phyloP scores from a whole-genome alignment of 805 yeast genomes.

The Komagataella populi region DNA sequence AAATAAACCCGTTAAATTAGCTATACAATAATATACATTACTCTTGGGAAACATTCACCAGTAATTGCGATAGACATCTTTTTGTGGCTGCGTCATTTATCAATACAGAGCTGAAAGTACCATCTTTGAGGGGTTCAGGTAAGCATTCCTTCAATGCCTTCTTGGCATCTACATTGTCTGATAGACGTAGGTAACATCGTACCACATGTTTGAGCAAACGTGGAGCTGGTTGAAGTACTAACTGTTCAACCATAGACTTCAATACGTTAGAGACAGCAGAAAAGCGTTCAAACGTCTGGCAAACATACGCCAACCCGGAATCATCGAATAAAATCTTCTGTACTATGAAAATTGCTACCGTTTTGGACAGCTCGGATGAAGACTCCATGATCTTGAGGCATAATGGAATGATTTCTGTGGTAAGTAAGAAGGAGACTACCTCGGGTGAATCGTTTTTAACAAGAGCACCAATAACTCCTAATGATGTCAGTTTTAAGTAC shows the following conservation, averaged over 20 bases:
- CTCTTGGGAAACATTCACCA: constrained; percentile 35
- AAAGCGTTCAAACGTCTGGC: constrained; percentile 91
- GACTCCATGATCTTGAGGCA: constrained; percentile 93
- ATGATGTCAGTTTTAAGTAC: constrained; percentile 79
- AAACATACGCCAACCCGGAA: constrained; percentile 79
- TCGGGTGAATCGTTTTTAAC: constrained; percentile 95
- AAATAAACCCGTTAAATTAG: background rate
- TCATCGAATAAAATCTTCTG: constrained; percentile 90
- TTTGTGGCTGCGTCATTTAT: constrained; percentile 84
- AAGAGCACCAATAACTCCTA: constrained; percentile 94
- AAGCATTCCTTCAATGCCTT: constrained; percentile 70
- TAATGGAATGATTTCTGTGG: constrained; percentile 94
- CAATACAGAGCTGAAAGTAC: constrained; percentile 65
- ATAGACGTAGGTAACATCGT: constrained; percentile 79
- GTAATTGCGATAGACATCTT: constrained; percentile 71
- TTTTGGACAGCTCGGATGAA: constrained; percentile 84
- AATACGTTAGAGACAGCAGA: constrained; percentile 87
- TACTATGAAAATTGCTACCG: constrained; percentile 92
- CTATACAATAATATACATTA: background rate
- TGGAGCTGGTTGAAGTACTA: constrained; percentile 64
- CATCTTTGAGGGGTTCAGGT: constrained; percentile 81
- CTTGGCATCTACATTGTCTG: constrained; percentile 85
- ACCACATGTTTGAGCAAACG: constrained; percentile 86
- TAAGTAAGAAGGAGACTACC: constrained; percentile 77
- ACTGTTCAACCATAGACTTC: constrained; percentile 74